Percentiles rank a stretch among this genome's conserved stretches.
These are phyloP conservation scores for Ilex aquifolium DNA, from an alignment of 257 asterid species.

Conservation along the genomic window DNA sequence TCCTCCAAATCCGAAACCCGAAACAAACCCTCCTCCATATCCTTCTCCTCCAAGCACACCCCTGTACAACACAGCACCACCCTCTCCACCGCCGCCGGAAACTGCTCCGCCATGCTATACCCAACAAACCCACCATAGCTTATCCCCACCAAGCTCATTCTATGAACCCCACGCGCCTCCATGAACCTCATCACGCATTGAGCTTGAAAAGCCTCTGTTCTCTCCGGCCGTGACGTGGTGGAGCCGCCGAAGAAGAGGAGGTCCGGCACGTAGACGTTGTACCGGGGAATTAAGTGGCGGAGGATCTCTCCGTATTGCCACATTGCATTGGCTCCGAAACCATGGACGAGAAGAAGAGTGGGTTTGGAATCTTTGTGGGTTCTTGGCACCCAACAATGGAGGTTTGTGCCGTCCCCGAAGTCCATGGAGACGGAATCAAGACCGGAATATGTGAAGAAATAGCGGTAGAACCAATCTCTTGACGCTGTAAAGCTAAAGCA, in stretches of 20 bases:
- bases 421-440: constrained; percentile 58
- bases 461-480: constrained; percentile 70
- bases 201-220: constrained; percentile 81
- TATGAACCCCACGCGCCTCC: constrained; percentile 47
- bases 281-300: constrained; percentile 66
- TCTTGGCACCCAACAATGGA: constrained; percentile 92
- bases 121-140: constrained; percentile 92
- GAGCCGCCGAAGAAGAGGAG: constrained; percentile 83
- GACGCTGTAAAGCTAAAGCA: constrained; percentile 84
- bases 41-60: constrained; percentile 80
- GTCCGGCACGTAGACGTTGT: constrained; percentile 90
- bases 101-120: constrained; percentile 77
- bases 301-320: constrained; percentile 95
- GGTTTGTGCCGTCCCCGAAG: constrained; percentile 58
- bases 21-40: constrained; percentile 58
- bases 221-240: constrained; percentile 52
- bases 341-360: constrained; percentile 67
- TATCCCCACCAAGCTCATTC: constrained; percentile 66
- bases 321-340: constrained; percentile 98
- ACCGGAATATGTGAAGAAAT: constrained; percentile 72
- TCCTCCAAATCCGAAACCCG: constrained; percentile 72
- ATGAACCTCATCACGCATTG: constrained; percentile 62
- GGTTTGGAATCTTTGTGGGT: constrained; percentile 41
- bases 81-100: constrained; percentile 60
- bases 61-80: constrained; percentile 85